Percentiles rank a stretch among this genome's conserved stretches.
Conservation (phyloP, 129 eudicot genomes). For the Flaveria ramosissima region DNA sequence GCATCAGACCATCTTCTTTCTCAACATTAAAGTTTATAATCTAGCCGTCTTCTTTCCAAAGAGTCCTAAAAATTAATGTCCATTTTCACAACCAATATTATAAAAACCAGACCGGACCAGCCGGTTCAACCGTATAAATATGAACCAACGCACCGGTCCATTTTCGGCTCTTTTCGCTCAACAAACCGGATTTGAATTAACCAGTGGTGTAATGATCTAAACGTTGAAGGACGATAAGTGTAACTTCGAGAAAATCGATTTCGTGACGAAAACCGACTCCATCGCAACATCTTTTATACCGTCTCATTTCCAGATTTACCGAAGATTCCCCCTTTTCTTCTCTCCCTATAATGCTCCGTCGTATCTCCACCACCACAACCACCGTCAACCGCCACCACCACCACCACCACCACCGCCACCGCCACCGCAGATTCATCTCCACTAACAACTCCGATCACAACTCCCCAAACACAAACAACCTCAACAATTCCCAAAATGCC, state of each 20-base stretch:
- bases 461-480: slow-evolving; percentile 28
- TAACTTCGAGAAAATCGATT: background rate
- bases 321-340: slow-evolving; percentile 2
- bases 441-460: slow-evolving; percentile 29
- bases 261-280: slow-evolving; percentile 18
- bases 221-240: background rate
- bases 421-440: slow-evolving; percentile 41
- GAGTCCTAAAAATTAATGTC: no score
- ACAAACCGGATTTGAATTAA: no score
- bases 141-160: no score
- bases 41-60: no score
- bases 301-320: slow-evolving; percentile 3
- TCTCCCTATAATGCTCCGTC: slow-evolving; percentile 37
- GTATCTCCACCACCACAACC: slow-evolving; percentile 21
- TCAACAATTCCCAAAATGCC: slow-evolving; percentile 29
- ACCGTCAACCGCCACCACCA: slow-evolving; percentile 28
- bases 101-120: no score
- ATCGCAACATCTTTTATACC: slow-evolving; percentile 14
- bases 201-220: no score
- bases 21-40: no score
- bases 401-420: slow-evolving; percentile 24
- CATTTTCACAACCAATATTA: no score
- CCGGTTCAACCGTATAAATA: no score
- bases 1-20: no score
- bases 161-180: no score